Evolutionary conservation across 352 stramenopile genomes (phyloP).

Genomic region (Pythium utonaiense): DNA sequence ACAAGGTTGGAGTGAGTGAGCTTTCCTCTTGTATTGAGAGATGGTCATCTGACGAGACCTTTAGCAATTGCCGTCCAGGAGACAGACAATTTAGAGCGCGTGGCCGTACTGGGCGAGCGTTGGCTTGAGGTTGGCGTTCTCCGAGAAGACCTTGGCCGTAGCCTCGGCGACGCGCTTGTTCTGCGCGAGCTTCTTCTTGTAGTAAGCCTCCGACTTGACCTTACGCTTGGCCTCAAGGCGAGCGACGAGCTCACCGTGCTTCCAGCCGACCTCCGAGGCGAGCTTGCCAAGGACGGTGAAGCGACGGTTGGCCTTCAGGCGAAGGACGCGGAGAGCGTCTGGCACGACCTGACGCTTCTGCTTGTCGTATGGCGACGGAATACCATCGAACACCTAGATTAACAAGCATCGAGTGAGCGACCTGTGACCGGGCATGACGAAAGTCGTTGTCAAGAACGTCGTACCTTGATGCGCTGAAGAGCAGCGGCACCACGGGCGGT

Average conservation of each 20-base stretch:
- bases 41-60: constrained; percentile 11
- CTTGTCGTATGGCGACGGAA: constrained; percentile 98
- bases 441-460: too few relatives aligned
- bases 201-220: constrained; percentile 96
- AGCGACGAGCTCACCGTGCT: constrained; percentile 94
- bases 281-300: constrained; percentile 96
- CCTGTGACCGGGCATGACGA: too few relatives aligned
- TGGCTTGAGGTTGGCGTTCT: constrained; percentile 84
- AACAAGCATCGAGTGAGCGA: not conserved
- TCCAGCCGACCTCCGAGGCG: constrained; percentile 96
- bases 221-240: constrained; percentile 93
- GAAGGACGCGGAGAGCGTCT: constrained; percentile 92
- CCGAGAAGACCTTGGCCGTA: constrained; percentile 87
- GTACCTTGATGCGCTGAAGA: constrained; percentile 92
- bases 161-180: constrained; percentile 87
- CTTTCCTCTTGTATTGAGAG: constrained; percentile 8
- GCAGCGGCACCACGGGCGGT: constrained; percentile 94
- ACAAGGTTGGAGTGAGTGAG: constrained; percentile 4
- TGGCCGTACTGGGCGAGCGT: constrained; percentile 79
- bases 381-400: constrained; percentile 98
- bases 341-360: constrained; percentile 99
- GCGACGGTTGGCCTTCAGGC: constrained; percentile 92
- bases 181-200: constrained; percentile 95
- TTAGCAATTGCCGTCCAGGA: not conserved
- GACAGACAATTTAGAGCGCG: constrained; percentile 50